Evolutionary conservation across 768 basidiomycete genomes (phyloP), one percentile per base, ranked within the genome.

Genomic region (Tephrocybe sp.): DNA sequence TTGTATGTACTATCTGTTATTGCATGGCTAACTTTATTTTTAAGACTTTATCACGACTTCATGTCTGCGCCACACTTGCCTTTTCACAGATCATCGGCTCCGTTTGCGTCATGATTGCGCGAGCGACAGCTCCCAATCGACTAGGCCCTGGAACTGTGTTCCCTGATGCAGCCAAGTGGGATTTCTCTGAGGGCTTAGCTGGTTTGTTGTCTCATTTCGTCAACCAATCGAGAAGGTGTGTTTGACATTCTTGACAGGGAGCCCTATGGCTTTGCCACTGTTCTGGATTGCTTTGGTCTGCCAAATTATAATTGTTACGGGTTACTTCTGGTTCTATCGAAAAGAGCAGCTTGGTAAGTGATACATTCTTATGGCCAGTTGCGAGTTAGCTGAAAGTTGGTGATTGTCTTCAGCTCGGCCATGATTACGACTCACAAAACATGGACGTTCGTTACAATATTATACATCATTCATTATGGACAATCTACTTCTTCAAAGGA

Each of bases 271-370:
- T 17, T 75, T 80, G 14, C 85, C 90, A 48, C 78, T 89, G 39
- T 96, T 96, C 77, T 96, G 93, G 93, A 69, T 94, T 45, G 91
- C 90, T 40, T 73, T 90, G 49, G 60, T 83, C 6, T 89, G 84
- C 65, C 90, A 93, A 65, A 63, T 96, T 48, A 68, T 93, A 58
- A 93, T 96, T 63, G 91, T 95, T 51, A 69, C 86, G 54, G 93
- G 93, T 18, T 96, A 96, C 73, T 93, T 94, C 76, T 90, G 90
- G 90, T 95, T 96, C 82, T 96, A 95, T 71, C 85, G 93, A 68
- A 93, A 92, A 73, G 93, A 96, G 70, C 93, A 96, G 67, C 81
- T 96, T 54, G 69, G 88, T 89, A 65, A 46, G 88, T 76, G 23
- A 40, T n/a, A 11, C 8, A 10, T 42, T n/a, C n/a, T 10, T n/a